A percentile compares a stretch with the other conserved stretches of the same genome.
phyloP scores from a whole-genome alignment of 495 filamentous ascomycete species.

The Amorphotheca resinae region DNA sequence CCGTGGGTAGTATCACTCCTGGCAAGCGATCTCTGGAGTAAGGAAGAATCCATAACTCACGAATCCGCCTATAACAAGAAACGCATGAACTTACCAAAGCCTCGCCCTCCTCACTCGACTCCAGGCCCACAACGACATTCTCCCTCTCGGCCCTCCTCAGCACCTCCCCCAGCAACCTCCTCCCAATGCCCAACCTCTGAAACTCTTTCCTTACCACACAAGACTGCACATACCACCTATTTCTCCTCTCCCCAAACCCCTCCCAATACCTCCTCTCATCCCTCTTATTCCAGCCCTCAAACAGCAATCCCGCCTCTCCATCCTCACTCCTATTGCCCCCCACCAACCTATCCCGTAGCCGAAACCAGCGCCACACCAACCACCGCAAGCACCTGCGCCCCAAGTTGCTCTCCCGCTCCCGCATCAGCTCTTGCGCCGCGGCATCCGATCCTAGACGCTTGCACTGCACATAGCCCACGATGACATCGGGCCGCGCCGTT shows the following conservation, averaged over 20 bases:
- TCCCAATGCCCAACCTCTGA: constrained; percentile 15
- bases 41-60: too few species aligned
- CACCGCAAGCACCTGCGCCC: constrained; percentile 1
- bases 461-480: constrained; percentile 12
- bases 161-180: constrained; percentile 15
- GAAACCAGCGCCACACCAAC: neutral
- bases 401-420: neutral
- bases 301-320: neutral
- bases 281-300: neutral
- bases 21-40: too few species aligned
- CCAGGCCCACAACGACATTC: constrained; percentile 12
- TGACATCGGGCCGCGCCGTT: neutral
- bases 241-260: constrained; percentile 1
- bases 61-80: too few species aligned
- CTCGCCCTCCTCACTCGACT: constrained; percentile 9
- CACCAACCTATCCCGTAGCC: neutral
- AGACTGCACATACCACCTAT: constrained; percentile 16
- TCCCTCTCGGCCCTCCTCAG: constrained; percentile 12
- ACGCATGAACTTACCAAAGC: neutral
- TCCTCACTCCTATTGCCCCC: constrained; percentile 2
- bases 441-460: constrained; percentile 12
- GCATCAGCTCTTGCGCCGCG: constrained; percentile 5
- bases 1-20: too few species aligned
- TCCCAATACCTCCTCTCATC: constrained; percentile 8
- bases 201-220: constrained; percentile 10